These are phyloP conservation scores for Panellus pusillus DNA, from an alignment of 768 basidiomycete species.

Conservation along the genomic window DNA sequence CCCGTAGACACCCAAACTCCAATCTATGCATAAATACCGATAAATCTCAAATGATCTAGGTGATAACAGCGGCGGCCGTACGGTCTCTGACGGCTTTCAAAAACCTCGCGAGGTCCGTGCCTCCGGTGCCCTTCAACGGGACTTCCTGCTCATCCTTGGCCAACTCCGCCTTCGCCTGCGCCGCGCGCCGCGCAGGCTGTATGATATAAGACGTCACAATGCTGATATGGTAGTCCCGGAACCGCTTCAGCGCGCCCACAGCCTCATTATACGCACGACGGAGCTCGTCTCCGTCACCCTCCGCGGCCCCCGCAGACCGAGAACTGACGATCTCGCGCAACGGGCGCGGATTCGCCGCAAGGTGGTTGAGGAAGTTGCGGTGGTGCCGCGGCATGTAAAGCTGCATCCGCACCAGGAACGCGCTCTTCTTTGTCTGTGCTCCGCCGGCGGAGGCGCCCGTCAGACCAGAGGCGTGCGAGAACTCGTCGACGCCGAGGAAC, in stretches of 20 bases:
- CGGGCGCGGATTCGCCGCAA: conserved; percentile 57
- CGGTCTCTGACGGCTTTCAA: conserved; percentile 71
- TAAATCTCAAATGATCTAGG: no score
- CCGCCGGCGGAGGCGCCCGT: conserved; percentile 25
- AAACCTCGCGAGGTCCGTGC: conserved; percentile 75
- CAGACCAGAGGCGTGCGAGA: conserved; percentile 30
- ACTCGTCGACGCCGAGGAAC: conserved; percentile 69
- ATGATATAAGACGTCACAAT: conserved; percentile 77
- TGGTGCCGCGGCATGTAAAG: conserved; percentile 83
- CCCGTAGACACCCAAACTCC: no score
- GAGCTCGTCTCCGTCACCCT: conserved; percentile 33
- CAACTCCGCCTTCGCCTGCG: conserved; percentile 18
- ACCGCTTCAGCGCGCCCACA: conserved; percentile 63
- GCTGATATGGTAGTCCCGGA: conserved; percentile 76
- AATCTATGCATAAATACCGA: no score
- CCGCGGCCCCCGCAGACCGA: conserved; percentile 12
- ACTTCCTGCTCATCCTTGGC: conserved; percentile 25
- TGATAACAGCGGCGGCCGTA: conserved; percentile 49
- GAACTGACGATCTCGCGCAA: conserved; percentile 53
- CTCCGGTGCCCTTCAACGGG: conserved; percentile 71
- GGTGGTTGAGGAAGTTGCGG: conserved; percentile 72
- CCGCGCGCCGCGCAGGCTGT: conserved; percentile 53
- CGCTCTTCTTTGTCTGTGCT: conserved; percentile 23
- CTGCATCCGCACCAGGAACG: conserved; percentile 74
- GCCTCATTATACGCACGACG: conserved; percentile 63